These are phyloP conservation scores for Cercospora brassicicola DNA, from an alignment of 2,329 filamentous ascomycete species.

Conservation along the genomic window DNA sequence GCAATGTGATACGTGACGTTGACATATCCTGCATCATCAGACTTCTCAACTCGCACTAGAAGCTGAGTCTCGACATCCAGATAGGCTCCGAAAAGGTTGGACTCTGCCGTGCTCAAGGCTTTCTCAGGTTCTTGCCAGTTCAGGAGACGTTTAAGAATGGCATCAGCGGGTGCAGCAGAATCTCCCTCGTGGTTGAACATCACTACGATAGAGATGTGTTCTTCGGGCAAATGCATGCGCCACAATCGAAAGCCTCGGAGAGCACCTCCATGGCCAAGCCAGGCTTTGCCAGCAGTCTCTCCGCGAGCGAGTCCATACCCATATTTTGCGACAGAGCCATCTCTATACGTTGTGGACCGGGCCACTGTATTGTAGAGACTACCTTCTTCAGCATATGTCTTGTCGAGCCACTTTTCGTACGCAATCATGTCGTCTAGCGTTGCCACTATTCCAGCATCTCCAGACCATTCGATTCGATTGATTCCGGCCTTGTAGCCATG, in stretches of 20 bases:
- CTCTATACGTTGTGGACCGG: constrained; percentile 35
- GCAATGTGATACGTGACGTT: constrained; percentile 16
- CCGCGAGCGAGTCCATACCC: constrained; percentile 41
- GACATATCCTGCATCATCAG: constrained; percentile 28
- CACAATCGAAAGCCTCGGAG: constrained; percentile 45
- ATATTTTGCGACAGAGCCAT: constrained; percentile 43
- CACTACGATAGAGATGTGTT: constrained; percentile 44
- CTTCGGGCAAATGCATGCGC: constrained; percentile 40
- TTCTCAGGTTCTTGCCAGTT: constrained; percentile 26
- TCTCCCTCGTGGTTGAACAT: constrained; percentile 45
- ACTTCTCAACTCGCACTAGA: constrained; percentile 32
- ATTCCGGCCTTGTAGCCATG: constrained; percentile 41
- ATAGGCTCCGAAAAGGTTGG: constrained; percentile 41
- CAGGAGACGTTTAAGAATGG: constrained; percentile 39
- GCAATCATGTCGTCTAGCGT: constrained; percentile 51
- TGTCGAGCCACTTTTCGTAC: constrained; percentile 47
- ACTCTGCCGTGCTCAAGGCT: not conserved
- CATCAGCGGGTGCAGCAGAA: constrained; percentile 32
- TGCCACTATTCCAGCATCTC: constrained; percentile 49
- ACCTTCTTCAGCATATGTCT: constrained; percentile 33
- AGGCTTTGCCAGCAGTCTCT: constrained; percentile 32
- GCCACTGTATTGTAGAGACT: constrained; percentile 42
- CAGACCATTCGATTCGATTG: constrained; percentile 51
- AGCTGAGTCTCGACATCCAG: constrained; percentile 44
- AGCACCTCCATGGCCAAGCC: constrained; percentile 46